These are phyloP conservation scores for Alternaria ventricosa DNA, from an alignment of 2,329 filamentous ascomycete genomes.

Conservation along the genomic window DNA sequence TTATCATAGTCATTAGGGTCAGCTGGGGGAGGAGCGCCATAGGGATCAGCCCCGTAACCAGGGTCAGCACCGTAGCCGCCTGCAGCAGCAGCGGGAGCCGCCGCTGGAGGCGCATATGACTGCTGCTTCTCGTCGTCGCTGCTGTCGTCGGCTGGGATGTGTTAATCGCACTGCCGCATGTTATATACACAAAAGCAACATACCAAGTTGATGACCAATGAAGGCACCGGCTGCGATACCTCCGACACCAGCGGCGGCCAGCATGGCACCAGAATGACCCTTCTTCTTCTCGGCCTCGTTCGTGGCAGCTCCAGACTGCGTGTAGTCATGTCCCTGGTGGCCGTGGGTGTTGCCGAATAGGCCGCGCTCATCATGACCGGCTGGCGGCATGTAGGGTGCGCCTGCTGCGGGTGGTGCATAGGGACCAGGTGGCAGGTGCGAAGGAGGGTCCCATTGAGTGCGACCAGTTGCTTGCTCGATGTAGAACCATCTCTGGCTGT, in stretches of 20 bases:
- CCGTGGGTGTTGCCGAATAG: conserved; percentile 38
- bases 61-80: conserved; percentile 16
- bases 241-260: conserved; percentile 63
- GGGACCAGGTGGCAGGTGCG: conserved; percentile 39
- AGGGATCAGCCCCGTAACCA: conserved; percentile 18
- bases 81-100: conserved; percentile 20
- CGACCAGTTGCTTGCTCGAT: conserved; percentile 66
- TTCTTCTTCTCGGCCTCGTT: conserved; percentile 46
- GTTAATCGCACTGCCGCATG: conserved; percentile 12
- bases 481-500: conserved; percentile 69
- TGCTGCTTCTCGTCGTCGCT: conserved; percentile 39
- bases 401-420: conserved; percentile 42
- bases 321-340: conserved; percentile 35
- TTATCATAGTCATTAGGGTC: conserved; percentile 26
- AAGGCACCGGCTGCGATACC: conserved; percentile 67
- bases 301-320: conserved; percentile 28
- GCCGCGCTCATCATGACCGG: conserved; percentile 36
- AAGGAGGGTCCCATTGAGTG: conserved; percentile 69
- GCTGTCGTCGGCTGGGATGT: conserved; percentile 28
- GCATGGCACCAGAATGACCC: conserved; percentile 55
- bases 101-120: conserved; percentile 21
- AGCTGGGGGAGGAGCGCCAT: conserved; percentile 16
- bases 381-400: conserved; percentile 28
- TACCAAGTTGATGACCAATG: conserved; percentile 64
- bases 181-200: conserved; percentile 26